A percentile compares a stretch with the other conserved stretches of the same genome.
Evolutionary conservation across 2,329 filamentous ascomycete genomes (phyloP).

Genomic region (Alternaria alternata): DNA sequence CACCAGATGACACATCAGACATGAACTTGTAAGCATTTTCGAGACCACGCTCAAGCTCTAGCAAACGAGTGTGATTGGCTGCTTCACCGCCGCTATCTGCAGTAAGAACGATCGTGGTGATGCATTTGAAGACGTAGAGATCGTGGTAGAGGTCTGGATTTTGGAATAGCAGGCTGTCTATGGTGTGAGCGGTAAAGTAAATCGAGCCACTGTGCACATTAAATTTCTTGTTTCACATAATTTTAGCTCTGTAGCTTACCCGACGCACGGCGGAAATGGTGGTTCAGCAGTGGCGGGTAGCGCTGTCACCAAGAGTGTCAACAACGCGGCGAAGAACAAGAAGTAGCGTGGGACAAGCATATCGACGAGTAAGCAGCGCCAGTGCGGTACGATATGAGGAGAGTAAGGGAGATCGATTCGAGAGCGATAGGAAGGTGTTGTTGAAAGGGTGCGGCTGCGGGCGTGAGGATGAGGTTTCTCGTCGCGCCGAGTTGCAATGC

Average conservation of each 20-base stretch:
- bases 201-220: constrained; percentile 33
- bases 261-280: constrained; percentile 16
- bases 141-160: constrained; percentile 42
- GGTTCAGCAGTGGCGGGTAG: background rate
- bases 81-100: constrained; percentile 31
- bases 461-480: background rate
- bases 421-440: background rate
- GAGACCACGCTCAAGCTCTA: constrained; percentile 35
- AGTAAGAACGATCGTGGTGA: constrained; percentile 37
- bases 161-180: constrained; percentile 39
- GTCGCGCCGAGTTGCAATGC: background rate
- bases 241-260: background rate
- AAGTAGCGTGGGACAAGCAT: constrained; percentile 4
- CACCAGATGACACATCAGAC: constrained; percentile 12
- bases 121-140: constrained; percentile 37
- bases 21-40: constrained; percentile 36
- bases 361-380: background rate
- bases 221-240: background rate
- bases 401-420: background rate
- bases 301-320: background rate
- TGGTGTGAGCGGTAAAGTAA: constrained; percentile 40
- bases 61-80: constrained; percentile 21
- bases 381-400: background rate
- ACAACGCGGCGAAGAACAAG: constrained; percentile 2
- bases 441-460: background rate